Evolutionary conservation across 257 asterid genomes (phyloP), one percentile per base, ranked within the genome.

Genomic region (Fraxinus excelsior): DNA sequence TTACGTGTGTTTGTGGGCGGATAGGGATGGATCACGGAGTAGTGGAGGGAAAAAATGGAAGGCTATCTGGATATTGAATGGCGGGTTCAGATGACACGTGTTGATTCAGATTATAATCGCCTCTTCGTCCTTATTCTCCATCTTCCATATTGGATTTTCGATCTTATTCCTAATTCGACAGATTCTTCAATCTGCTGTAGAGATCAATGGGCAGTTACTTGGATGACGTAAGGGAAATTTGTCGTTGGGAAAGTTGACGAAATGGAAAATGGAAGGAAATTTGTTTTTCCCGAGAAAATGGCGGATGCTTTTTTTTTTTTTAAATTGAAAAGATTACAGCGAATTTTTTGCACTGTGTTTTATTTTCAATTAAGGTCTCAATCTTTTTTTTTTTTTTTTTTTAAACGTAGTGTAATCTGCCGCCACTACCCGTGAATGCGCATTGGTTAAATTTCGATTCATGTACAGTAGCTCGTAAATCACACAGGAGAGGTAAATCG

Each of bases 21-120:
- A 85, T 83, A 75, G 75, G 72, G 82, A 79, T 85, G 86, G 86
- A 87, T 85, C 29, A 87, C 85, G 88, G 23, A 37, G 86, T 18
- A 77, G 91, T 83, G 89, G 88, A 87, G 80, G 86, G 86, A 32
- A 83, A 75, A 77, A 72, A 44, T 64, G 56, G 80, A 6, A 12
- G 85, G 53, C 49, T 75, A 82, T 84, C 80, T 65, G 4, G 23
- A 73, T 65, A 5, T 18, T 7, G 31, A 31, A 78, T 53, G 35
- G 73, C 67, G 67, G 21, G 1, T 25, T 71, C 32, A 76, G 71
- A 9, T n/a, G 88, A 84, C 88, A 86, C 90, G 88, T 86, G 86
- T 81, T 64, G 67, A 32, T 74, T 79, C 2, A n/a, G 67, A 21
- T 23, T 32, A 60, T 60, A 25, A 23, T 18, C 32, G 18, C 4